Evolutionary conservation across 1,139 yeast species (phyloP).

Genomic region (Nakaseomyces uthaithaninus): DNA sequence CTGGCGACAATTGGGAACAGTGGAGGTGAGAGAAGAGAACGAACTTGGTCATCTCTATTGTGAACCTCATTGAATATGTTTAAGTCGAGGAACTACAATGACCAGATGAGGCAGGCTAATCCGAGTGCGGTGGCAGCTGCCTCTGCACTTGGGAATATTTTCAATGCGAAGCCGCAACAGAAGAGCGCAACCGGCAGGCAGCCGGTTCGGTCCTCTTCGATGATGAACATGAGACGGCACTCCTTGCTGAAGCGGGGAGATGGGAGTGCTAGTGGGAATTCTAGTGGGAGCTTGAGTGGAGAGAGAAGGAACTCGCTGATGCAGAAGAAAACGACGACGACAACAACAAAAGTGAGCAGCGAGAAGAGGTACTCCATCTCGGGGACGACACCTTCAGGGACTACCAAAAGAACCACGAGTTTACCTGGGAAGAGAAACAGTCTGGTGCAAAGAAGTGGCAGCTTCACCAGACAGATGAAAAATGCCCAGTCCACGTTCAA

Average conservation of each 20-base stretch:
- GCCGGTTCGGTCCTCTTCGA: conserved; percentile 16
- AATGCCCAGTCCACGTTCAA: conserved; percentile 22
- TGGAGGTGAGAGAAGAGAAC: not conserved
- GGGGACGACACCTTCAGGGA: not conserved
- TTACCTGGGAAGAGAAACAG: conserved; percentile 12
- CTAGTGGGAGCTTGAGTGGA: not conserved
- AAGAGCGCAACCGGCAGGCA: conserved; percentile 13
- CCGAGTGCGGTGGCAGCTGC: conserved; percentile 42
- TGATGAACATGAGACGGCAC: conserved; percentile 8
- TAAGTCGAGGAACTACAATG: conserved; percentile 6
- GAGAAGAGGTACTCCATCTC: not conserved
- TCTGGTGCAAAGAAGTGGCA: conserved; percentile 6
- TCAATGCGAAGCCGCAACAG: conserved; percentile 18
- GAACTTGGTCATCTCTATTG: not conserved
- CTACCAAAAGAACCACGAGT: conserved; percentile 16
- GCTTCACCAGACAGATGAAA: conserved; percentile 6
- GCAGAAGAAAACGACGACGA: conserved; percentile 1
- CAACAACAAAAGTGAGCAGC: not conserved
- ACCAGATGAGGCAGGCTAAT: conserved; percentile 14
- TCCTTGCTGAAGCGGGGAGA: conserved; percentile 1
- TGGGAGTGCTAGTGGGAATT: not conserved
- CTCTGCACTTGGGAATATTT: conserved; percentile 34
- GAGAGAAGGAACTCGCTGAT: conserved; percentile 4
- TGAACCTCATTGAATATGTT: conserved; percentile 4
- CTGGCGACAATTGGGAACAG: no score